Base-by-base conservation (phyloP, 202 grass and related monocot species). In the Brachypodium distachyon region DNA sequence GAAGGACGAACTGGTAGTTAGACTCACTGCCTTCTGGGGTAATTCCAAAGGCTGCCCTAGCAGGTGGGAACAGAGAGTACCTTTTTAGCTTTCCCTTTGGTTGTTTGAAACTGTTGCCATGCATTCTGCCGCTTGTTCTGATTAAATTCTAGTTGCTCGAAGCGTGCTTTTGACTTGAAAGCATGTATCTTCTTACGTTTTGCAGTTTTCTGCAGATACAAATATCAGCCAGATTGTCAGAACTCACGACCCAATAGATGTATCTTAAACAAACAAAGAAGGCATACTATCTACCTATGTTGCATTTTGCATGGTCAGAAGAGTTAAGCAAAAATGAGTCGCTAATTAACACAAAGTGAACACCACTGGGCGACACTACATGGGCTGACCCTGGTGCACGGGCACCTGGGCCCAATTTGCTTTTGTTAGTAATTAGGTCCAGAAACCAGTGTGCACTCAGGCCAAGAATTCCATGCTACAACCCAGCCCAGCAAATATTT, bases 121-220 rank as follows among this genome's bases (percentile, higher is more conserved):
- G 96, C 87, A 83, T 92, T 98, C 81, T 95, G 89, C 68, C 91
- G 77, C 80, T 98, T 98, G 74, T 98, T 95, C 81, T 98, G 91
- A 47, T 88, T 74, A 74, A 90, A 73, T 81, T 98, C 96, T 44
- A 92, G 73, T 74, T 98, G 89, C 56, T 98, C 91, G 76, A 88
- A 81, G 26, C 96, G 92, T 69, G 88, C 83, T 84, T 98, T 98
- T 18, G 96, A 98, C 88, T 98, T 95, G 78, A 98, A 98, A 73
- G 96, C 91, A 79, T 98, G 91, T 52, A 98, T 95, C 74, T 98
- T 98, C 89, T 98, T 98, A 49, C 88, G 90, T 56, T 98, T 98
- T 0, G 91, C 58, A 46, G 89, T 68, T 99, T 95, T 99, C 96
- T 99, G 67, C 57, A 82, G 82, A 87, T 62, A 70, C 12, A 81